Conservation (phyloP, 768 basidiomycete species). For the Russula olivacea region DNA sequence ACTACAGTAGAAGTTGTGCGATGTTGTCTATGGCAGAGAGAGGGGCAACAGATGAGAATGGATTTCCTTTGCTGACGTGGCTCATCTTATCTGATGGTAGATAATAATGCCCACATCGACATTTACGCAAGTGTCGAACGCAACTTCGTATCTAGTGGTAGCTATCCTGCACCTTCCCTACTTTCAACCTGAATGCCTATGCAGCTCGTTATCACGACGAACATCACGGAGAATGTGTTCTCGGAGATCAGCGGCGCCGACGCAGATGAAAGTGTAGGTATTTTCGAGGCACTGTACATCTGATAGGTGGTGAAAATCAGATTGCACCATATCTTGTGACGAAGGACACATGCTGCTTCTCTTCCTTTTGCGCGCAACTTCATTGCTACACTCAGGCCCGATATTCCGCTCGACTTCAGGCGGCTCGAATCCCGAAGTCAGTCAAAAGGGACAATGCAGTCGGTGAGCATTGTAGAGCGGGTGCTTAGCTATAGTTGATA, state of each 20-base stretch:
- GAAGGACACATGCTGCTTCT: neutral
- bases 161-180: neutral
- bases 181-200: neutral
- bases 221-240: neutral
- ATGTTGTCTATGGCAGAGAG: neutral
- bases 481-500: neutral
- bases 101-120: neutral
- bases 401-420: neutral
- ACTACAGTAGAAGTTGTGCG: neutral
- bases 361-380: neutral
- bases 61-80: neutral
- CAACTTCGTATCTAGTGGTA: neutral
- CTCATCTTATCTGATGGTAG: conserved; percentile 1
- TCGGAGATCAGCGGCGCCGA: neutral
- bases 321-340: neutral
- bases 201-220: neutral
- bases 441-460: neutral
- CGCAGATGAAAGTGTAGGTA: neutral
- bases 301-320: neutral
- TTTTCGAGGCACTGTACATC: neutral
- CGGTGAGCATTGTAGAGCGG: neutral
- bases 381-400: neutral
- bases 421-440: neutral
- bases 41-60: neutral
- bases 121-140: too few species aligned